phyloP scores from a whole-genome alignment of 2,329 filamentous ascomycete genomes.

The Fusarium heterosporum region DNA sequence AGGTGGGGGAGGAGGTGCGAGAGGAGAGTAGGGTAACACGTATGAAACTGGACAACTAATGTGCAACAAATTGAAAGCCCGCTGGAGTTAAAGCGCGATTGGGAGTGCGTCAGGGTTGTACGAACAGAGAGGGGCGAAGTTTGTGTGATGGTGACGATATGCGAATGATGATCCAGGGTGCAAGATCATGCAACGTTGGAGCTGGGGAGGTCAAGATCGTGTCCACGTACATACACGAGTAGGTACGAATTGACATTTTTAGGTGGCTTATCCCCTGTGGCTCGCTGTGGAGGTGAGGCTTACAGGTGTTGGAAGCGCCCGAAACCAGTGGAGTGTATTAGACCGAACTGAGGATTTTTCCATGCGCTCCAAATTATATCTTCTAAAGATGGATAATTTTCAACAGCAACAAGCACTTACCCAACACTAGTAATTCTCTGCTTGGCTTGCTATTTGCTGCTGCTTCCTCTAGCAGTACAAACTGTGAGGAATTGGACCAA shows the following conservation, averaged over 20 bases:
- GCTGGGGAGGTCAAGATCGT: slow-evolving; percentile 14
- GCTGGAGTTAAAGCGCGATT: slow-evolving; percentile 17
- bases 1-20: slow-evolving; percentile 21
- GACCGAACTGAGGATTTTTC: slow-evolving; percentile 33
- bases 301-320: slow-evolving; percentile 5
- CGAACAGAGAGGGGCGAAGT: slow-evolving; percentile 19
- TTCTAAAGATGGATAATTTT: slow-evolving; percentile 16
- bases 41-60: slow-evolving; percentile 3
- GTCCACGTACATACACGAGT: too few relatives aligned
- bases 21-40: neutral
- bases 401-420: slow-evolving; percentile 7
- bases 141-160: slow-evolving; percentile 19
- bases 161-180: slow-evolving; percentile 34
- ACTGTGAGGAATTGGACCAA: neutral
- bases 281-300: neutral
- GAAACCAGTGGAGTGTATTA: slow-evolving; percentile 7
- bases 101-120: slow-evolving; percentile 24
- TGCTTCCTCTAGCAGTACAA: neutral
- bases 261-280: slow-evolving; percentile 12
- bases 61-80: slow-evolving; percentile 4
- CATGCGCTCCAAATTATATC: slow-evolving; percentile 6
- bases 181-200: slow-evolving; percentile 34
- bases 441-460: neutral
- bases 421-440: neutral
- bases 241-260: neutral